Base-by-base conservation (phyloP, 2,329 filamentous ascomycete genomes). In the Talaromyces sp. region DNA sequence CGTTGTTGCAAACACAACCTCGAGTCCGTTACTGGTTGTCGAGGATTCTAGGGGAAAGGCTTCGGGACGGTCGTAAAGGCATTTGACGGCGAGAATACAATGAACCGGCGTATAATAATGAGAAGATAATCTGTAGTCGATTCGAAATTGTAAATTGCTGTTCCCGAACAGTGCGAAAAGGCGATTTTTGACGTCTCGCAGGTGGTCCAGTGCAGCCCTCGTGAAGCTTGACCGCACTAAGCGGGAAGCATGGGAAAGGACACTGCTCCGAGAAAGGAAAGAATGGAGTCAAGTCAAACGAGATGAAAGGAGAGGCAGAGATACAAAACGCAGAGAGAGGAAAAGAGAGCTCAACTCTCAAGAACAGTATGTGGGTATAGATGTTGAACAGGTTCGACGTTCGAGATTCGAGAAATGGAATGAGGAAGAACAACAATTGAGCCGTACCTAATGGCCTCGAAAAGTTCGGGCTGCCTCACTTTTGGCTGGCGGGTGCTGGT, bases 171-270 rank as follows among this genome's bases (percentile, higher is more conserved):
- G n/a, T 56, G 22, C 33, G 33, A 56, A 48, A 16, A 61, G 50
- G 35, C 50, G 48, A n/a, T 10, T 31, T 45, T 41, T 24, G 35
- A 54, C 47, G 60, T 52, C 16, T 59, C 43, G 61, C 50, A 43
- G 52, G 22, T 35, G 13, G 37, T 62, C 60, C 47, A 62, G 60
- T 27, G 7, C 48, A 57, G 61, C 41, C 37, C 50, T 57, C 24
- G n/a, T 45, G 52, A 57, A 63, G 61, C 61, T 45, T 47, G 50
- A 63, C 61, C 61, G 61, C 61, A 41, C 50, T 63, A 63, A 57
- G 61, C 48, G 61, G 61, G 11, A 63, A 39, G 48, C 61, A 63
- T 63, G 61, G 41, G 52, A 56, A 57, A 57, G 61, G 48, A 48
- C 33, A 14, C 19, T 52, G 48, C 37, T 31, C 22, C 19, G 27